These are phyloP conservation scores for Verticillium nubilum DNA, from an alignment of 2,329 filamentous ascomycete species.

Conservation along the genomic window DNA sequence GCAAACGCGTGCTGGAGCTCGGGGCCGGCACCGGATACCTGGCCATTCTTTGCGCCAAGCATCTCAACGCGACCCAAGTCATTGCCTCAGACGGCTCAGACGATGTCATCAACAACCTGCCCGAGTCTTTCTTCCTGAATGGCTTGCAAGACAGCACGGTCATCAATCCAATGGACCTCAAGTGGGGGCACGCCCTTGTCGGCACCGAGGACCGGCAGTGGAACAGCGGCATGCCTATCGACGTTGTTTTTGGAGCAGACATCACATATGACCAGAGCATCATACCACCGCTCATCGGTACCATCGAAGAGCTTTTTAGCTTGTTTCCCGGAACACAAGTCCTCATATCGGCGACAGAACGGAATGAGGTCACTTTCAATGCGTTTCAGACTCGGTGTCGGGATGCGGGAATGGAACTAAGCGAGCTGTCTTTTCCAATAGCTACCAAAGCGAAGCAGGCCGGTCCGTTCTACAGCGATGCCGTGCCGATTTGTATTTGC, in stretches of 20 bases:
- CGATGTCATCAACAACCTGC: slow-evolving; percentile 62
- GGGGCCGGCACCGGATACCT: slow-evolving; percentile 74
- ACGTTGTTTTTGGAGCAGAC: slow-evolving; percentile 70
- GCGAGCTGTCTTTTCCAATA: slow-evolving; percentile 36
- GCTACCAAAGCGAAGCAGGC: slow-evolving; percentile 35
- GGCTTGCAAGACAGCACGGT: slow-evolving; percentile 40
- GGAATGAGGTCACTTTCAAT: slow-evolving; percentile 64
- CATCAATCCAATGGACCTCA: slow-evolving; percentile 49
- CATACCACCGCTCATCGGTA: slow-evolving; percentile 59
- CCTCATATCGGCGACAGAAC: slow-evolving; percentile 64
- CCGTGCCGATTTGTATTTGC: slow-evolving; percentile 55
- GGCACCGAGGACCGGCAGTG: slow-evolving; percentile 51
- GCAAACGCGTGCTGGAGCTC: slow-evolving; percentile 62
- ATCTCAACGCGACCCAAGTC: slow-evolving; percentile 53
- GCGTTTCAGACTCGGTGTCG: slow-evolving; percentile 56
- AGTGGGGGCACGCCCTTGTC: slow-evolving; percentile 58
- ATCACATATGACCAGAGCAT: slow-evolving; percentile 68
- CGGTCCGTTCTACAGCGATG: slow-evolving; percentile 60
- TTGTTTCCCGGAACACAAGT: slow-evolving; percentile 51
- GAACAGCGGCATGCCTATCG: slow-evolving; percentile 41
- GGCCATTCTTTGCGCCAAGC: slow-evolving; percentile 66
- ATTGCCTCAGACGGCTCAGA: slow-evolving; percentile 71
- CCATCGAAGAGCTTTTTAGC: slow-evolving; percentile 56
- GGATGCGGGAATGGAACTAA: slow-evolving; percentile 36
- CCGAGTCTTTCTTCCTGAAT: slow-evolving; percentile 65